Percentiles rank a stretch among this genome's conserved stretches.
phyloP scores from a whole-genome alignment of 164 flowering plant species.

The Amborella trichopoda region DNA sequence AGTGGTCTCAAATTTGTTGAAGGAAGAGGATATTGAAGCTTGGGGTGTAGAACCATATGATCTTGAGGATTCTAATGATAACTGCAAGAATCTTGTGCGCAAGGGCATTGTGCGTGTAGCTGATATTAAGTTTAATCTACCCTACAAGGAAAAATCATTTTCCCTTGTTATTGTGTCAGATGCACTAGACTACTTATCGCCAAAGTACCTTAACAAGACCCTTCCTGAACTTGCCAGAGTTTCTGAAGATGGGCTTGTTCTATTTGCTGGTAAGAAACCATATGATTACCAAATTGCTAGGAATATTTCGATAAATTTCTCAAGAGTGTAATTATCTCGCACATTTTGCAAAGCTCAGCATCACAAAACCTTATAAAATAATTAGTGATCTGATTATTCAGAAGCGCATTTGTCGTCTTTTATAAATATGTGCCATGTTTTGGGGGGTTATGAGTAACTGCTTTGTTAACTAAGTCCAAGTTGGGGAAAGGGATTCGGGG shows the following conservation, averaged over 20 bases:
- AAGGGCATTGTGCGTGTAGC: constrained; percentile 86
- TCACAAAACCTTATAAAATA: too few species aligned
- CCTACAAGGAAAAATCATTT: constrained; percentile 76
- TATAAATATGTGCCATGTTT: too few species aligned
- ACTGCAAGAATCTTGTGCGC: constrained; percentile 61
- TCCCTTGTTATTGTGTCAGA: constrained; percentile 80
- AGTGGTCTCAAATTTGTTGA: constrained; percentile 58
- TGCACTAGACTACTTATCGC: constrained; percentile 86
- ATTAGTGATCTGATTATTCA: too few species aligned
- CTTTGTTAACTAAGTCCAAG: too few species aligned
- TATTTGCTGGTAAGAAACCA: constrained; percentile 56
- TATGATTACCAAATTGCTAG: background rate
- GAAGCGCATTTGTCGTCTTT: too few species aligned
- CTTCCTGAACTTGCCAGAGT: constrained; percentile 84
- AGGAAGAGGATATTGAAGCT: constrained; percentile 81
- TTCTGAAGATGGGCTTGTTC: constrained; percentile 64
- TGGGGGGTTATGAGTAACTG: too few species aligned
- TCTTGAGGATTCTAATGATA: constrained; percentile 61
- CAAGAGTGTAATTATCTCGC: too few species aligned
- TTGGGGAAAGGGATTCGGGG: too few species aligned
- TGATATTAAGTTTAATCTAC: constrained; percentile 85
- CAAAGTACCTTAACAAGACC: constrained; percentile 78
- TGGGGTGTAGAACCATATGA: constrained; percentile 98
- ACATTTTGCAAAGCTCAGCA: too few species aligned
- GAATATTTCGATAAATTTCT: too few species aligned